Evolutionary conservation across 352 stramenopile genomes (phyloP).

Genomic region (Pythium monospermum): DNA sequence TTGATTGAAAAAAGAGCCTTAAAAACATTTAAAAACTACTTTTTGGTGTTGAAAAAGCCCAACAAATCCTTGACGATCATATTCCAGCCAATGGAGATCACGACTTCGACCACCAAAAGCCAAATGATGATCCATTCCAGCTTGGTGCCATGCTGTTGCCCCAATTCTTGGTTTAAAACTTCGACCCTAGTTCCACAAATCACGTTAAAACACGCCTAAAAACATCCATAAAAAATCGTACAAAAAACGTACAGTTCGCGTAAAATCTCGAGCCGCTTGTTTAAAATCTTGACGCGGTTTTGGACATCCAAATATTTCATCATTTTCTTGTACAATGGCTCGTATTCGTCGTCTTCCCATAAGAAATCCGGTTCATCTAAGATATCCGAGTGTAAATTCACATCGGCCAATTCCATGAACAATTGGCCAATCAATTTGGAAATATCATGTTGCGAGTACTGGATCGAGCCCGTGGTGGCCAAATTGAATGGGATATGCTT

Average conservation of each 20-base stretch:
- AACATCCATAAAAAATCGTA: slow-evolving; percentile 3
- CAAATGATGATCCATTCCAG: slow-evolving; percentile 95
- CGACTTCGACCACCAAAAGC: slow-evolving; percentile 86
- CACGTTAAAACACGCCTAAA: too few relatives aligned
- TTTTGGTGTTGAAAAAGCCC: slow-evolving; percentile 48
- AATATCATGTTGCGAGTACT: slow-evolving; percentile 88
- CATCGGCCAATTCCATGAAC: slow-evolving; percentile 83
- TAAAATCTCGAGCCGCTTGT: slow-evolving; percentile 91
- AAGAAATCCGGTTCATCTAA: slow-evolving; percentile 92
- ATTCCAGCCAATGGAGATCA: slow-evolving; percentile 81
- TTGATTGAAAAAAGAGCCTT: slow-evolving; percentile 24
- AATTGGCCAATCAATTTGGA: slow-evolving; percentile 89
- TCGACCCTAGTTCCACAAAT: slow-evolving; percentile 50
- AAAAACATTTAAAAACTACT: slow-evolving; percentile 10
- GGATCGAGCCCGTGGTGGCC: slow-evolving; percentile 79
- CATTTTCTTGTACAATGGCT: slow-evolving; percentile 89
- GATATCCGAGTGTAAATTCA: slow-evolving; percentile 93
- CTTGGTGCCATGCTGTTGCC: slow-evolving; percentile 79
- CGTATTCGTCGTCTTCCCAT: slow-evolving; percentile 89
- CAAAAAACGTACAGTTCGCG: slow-evolving; percentile 71
- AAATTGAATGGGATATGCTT: slow-evolving; percentile 87
- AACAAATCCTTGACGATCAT: slow-evolving; percentile 80
- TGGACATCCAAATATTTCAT: slow-evolving; percentile 90
- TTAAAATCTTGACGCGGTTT: slow-evolving; percentile 89
- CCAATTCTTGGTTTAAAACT: slow-evolving; percentile 88